A percentile compares a stretch with the other conserved stretches of the same genome.
phyloP scores from a whole-genome alignment of 176 grass and related monocot genomes.

The Oryza rufipogon region DNA sequence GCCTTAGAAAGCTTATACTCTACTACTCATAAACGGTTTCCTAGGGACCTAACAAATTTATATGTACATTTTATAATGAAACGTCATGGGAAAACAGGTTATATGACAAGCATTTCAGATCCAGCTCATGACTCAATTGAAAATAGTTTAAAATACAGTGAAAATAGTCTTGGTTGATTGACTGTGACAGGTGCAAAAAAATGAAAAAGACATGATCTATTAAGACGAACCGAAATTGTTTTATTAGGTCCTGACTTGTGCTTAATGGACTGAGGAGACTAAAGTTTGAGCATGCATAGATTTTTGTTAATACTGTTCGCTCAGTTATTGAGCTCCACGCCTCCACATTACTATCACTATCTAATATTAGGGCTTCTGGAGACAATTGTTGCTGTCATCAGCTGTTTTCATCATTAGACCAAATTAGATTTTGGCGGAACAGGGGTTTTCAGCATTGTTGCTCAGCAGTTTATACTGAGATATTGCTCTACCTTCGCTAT shows the following conservation, averaged over 20 bases:
- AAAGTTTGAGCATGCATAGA: background rate
- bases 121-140: conserved; percentile 20
- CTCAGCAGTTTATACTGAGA: background rate
- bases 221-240: background rate
- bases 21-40: background rate
- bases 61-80: background rate
- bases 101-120: background rate
- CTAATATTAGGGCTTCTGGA: background rate
- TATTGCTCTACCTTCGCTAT: background rate
- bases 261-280: background rate
- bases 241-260: background rate
- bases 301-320: background rate
- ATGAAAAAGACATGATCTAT: background rate
- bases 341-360: conserved; percentile 4
- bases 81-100: background rate
- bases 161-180: conserved; percentile 11
- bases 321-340: background rate
- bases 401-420: background rate
- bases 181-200: no score
- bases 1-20: background rate
- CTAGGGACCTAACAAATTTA: background rate
- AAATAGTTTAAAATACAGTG: conserved; percentile 1
- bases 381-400: background rate
- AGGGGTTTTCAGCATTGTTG: background rate
- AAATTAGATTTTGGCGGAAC: background rate